phyloP scores from a whole-genome alignment of 441 rosid genomes.

The Manihot esculenta region DNA sequence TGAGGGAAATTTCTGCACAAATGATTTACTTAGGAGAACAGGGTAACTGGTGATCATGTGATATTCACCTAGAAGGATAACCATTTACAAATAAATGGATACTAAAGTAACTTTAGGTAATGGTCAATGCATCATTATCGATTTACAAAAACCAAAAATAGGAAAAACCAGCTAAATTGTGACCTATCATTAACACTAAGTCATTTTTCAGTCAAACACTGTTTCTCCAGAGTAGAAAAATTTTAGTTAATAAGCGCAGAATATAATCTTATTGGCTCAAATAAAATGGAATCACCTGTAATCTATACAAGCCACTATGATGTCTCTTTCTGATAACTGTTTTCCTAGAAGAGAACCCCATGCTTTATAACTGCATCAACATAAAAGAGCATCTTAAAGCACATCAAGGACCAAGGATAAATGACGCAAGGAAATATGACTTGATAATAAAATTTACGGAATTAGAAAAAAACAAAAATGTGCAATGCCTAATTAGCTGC shows the following conservation, averaged over 20 bases:
- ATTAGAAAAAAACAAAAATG: not conserved
- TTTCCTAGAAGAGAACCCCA: too few relatives aligned
- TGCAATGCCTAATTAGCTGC: not conserved
- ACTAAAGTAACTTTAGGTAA: conserved; percentile 15
- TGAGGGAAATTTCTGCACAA: conserved; percentile 92
- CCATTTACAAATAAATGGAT: too few relatives aligned
- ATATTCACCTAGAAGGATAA: not conserved
- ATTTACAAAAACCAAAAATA: conserved; percentile 6
- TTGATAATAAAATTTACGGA: not conserved
- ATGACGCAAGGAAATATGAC: not conserved
- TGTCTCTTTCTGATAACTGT: conserved; percentile 83
- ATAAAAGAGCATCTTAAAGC: conserved; percentile 23
- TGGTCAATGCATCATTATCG: not conserved
- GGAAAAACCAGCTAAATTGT: not conserved
- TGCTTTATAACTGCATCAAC: conserved; percentile 72
- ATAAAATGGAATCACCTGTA: conserved; percentile 55
- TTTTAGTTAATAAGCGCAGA: not conserved
- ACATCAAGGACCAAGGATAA: conserved; percentile 5
- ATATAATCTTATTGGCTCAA: not conserved
- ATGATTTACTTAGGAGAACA: conserved; percentile 20
- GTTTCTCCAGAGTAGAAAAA: not conserved
- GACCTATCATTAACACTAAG: not conserved
- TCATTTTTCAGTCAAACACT: not conserved
- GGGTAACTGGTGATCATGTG: not conserved
- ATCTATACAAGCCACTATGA: conserved; percentile 89